These are phyloP conservation scores for Prunella vulgaris DNA, from an alignment of 257 asterid genomes.

Conservation along the genomic window DNA sequence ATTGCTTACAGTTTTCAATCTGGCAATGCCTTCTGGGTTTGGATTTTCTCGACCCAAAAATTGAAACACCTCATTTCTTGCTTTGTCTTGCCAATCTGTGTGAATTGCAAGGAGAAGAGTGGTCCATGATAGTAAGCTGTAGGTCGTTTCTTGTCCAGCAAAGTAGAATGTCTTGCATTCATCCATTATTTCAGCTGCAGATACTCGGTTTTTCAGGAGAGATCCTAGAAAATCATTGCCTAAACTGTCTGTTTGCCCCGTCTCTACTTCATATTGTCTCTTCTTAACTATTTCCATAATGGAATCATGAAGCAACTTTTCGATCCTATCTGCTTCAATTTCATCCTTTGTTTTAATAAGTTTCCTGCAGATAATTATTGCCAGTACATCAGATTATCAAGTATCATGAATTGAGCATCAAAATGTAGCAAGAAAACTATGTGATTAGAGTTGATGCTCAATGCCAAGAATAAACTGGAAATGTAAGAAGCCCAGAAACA, in stretches of 20 bases:
- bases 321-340: conserved; percentile 35
- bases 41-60: conserved; percentile 33
- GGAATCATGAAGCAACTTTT: conserved; percentile 28
- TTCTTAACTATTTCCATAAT: conserved; percentile 32
- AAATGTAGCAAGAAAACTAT: neutral
- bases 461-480: neutral
- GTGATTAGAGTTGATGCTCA: neutral
- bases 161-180: conserved; percentile 61
- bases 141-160: conserved; percentile 59
- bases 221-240: conserved; percentile 58
- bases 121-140: conserved; percentile 39
- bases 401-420: neutral
- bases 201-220: conserved; percentile 29
- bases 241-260: conserved; percentile 26
- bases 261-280: conserved; percentile 29
- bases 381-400: neutral
- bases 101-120: conserved; percentile 45
- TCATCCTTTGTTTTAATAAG: conserved; percentile 31
- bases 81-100: conserved; percentile 62
- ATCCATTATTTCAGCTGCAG: conserved; percentile 39
- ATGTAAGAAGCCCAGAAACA: neutral
- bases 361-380: conserved; percentile 20
- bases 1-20: conserved; percentile 37
- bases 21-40: conserved; percentile 33
- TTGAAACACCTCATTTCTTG: conserved; percentile 38